Evolutionary conservation across 2,329 filamentous ascomycete species (phyloP).

Genomic region (Colletotrichum liriopes): DNA sequence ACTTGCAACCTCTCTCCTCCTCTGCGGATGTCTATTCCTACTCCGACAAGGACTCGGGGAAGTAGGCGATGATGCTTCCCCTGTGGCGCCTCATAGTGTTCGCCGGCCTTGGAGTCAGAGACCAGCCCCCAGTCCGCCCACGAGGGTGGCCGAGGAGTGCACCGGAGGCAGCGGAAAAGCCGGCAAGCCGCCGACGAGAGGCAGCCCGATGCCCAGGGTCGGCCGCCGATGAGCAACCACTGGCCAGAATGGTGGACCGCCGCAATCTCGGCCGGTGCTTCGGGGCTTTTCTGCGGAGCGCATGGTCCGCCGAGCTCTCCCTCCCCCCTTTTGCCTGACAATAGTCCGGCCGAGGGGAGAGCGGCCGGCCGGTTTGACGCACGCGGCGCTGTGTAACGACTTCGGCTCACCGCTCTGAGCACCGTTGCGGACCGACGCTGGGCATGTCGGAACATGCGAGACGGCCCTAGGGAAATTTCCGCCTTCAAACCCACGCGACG

Average conservation of each 20-base stretch:
- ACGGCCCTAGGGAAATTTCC: background rate
- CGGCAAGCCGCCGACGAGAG: background rate
- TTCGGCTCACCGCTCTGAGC: constrained; percentile 8
- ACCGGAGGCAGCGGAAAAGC: background rate
- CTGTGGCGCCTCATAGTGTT: background rate
- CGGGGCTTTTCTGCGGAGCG: background rate
- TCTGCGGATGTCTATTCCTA: background rate
- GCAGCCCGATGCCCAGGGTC: background rate
- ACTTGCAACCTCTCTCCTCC: background rate
- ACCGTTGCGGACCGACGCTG: background rate
- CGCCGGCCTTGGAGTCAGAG: too few relatives aligned
- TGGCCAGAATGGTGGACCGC: background rate
- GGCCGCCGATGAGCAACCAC: background rate
- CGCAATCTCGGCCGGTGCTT: background rate
- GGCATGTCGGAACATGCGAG: background rate
- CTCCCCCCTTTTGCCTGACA: background rate
- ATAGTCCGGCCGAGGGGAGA: background rate
- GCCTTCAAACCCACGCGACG: background rate
- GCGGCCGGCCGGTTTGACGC: background rate
- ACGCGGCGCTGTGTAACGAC: constrained; percentile 16
- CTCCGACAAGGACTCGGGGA: background rate
- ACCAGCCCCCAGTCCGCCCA: too few relatives aligned
- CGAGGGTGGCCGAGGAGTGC: background rate
- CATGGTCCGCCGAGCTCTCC: background rate
- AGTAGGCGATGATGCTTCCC: background rate